These are phyloP conservation scores for Globisporangium middletonii DNA, from an alignment of 352 stramenopile species.

Conservation along the genomic window DNA sequence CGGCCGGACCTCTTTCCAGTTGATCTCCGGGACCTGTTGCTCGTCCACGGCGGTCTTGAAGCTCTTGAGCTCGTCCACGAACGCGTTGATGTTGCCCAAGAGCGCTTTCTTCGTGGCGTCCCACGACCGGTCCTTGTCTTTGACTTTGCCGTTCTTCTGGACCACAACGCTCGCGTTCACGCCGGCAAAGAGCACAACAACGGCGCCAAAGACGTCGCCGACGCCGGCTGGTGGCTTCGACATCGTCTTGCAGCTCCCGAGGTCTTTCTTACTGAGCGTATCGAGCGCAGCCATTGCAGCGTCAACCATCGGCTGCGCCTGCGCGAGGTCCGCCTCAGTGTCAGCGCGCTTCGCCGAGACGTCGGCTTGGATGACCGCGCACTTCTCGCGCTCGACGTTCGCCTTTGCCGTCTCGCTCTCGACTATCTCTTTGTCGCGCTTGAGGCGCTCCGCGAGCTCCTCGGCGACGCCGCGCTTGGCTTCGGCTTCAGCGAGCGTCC, in stretches of 20 bases:
- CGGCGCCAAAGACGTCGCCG: constrained; percentile 79
- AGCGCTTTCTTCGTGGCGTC: constrained; percentile 91
- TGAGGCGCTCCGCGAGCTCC: constrained; percentile 88
- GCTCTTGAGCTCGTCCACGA: constrained; percentile 89
- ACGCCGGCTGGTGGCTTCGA: constrained; percentile 85
- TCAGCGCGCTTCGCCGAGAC: constrained; percentile 87
- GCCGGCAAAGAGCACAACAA: constrained; percentile 72
- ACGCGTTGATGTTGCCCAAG: constrained; percentile 89
- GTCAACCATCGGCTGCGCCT: constrained; percentile 77
- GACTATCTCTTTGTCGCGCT: constrained; percentile 90
- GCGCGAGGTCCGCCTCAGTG: constrained; percentile 65
- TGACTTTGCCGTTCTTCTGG: constrained; percentile 93
- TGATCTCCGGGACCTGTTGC: constrained; percentile 59
- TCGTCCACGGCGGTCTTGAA: constrained; percentile 71
- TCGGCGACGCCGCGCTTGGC: constrained; percentile 91
- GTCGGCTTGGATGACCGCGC: constrained; percentile 89
- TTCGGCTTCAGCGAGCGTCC: constrained; percentile 88
- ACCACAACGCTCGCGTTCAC: constrained; percentile 62
- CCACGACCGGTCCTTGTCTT: constrained; percentile 92
- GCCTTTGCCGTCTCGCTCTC: constrained; percentile 90
- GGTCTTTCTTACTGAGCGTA: constrained; percentile 87
- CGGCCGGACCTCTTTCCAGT: constrained; percentile 80
- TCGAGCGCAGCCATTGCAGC: constrained; percentile 87
- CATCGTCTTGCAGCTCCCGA: constrained; percentile 91
- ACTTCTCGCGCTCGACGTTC: constrained; percentile 88